Conservation (phyloP, 2,329 filamentous ascomycete species). For the Didymella pomorum region DNA sequence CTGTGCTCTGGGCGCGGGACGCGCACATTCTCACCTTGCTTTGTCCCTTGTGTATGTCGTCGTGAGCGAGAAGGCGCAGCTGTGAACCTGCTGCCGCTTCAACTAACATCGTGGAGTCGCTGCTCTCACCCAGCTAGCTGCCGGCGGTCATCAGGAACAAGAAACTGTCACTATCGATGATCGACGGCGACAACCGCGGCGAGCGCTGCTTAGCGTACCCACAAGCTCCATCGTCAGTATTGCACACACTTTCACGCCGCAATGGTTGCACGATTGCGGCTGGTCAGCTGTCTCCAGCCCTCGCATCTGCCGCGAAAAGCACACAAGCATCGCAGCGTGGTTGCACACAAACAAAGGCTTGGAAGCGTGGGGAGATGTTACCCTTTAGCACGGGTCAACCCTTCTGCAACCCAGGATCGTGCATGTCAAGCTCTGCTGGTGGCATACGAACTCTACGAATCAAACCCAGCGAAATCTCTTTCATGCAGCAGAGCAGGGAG, state of each 20-base stretch:
- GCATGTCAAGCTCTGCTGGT: slow-evolving; percentile 10
- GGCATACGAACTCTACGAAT: slow-evolving; percentile 7
- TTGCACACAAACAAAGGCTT: slow-evolving; percentile 9
- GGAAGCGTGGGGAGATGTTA: slow-evolving; percentile 13
- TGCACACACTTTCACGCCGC: slow-evolving; percentile 2
- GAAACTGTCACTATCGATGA: slow-evolving; percentile 18
- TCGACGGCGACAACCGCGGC: slow-evolving; percentile 22
- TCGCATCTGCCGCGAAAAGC: slow-evolving; percentile 19
- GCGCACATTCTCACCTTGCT: slow-evolving; percentile 5
- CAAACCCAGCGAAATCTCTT: slow-evolving; percentile 17
- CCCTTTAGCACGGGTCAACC: slow-evolving; percentile 8
- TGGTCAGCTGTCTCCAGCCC: slow-evolving; percentile 3
- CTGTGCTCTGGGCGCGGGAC: slow-evolving; percentile 19
- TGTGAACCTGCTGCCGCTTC: neutral
- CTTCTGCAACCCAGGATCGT: slow-evolving; percentile 6
- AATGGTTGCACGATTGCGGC: slow-evolving; percentile 10
- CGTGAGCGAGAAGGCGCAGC: slow-evolving; percentile 1
- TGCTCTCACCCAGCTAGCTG: slow-evolving; percentile 12
- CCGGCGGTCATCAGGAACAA: slow-evolving; percentile 19
- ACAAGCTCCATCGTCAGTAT: slow-evolving; percentile 2
- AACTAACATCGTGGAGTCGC: slow-evolving; percentile 2
- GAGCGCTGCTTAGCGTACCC: slow-evolving; percentile 18
- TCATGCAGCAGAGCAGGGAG: slow-evolving; percentile 10
- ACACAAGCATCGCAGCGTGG: slow-evolving; percentile 13
- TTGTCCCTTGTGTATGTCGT: slow-evolving; percentile 1